Conservation (phyloP, 2,329 filamentous ascomycete species). For the Aspergillus spinulosporus region DNA sequence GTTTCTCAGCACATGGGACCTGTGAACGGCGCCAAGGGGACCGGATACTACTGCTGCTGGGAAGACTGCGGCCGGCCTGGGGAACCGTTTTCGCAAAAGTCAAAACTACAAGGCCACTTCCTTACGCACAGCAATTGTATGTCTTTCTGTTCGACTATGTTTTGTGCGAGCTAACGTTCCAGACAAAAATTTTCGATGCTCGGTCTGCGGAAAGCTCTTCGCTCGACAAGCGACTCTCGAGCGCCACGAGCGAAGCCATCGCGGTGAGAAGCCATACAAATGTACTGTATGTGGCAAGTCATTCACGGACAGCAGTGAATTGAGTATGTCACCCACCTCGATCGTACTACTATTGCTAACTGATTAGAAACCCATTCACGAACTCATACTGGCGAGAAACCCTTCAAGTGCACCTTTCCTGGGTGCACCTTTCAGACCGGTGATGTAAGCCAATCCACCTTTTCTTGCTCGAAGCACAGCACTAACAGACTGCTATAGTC, state of each 20-base stretch:
- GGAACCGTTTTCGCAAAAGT: constrained; percentile 48
- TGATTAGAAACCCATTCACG: constrained; percentile 45
- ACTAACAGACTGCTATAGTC: constrained; percentile 35
- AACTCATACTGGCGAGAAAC: constrained; percentile 46
- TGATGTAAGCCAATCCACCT: constrained; percentile 36
- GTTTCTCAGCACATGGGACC: constrained; percentile 39
- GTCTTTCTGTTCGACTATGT: constrained; percentile 2
- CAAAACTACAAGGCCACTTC: constrained; percentile 47
- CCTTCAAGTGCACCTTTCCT: constrained; percentile 45
- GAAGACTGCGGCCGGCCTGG: constrained; percentile 44
- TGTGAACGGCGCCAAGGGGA: constrained; percentile 39
- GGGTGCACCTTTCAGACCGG: constrained; percentile 47
- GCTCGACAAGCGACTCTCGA: constrained; percentile 47
- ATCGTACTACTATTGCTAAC: constrained; percentile 23
- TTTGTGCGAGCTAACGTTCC: constrained; percentile 9
- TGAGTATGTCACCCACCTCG: constrained; percentile 34
- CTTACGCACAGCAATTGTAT: constrained; percentile 48
- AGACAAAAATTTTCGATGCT: constrained; percentile 47
- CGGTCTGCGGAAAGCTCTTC: constrained; percentile 44
- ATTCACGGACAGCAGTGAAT: constrained; percentile 48
- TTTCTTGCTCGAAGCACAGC: constrained; percentile 26
- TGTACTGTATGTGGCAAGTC: constrained; percentile 44
- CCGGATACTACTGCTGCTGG: constrained; percentile 49
- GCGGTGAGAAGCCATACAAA: constrained; percentile 46
- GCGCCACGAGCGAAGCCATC: constrained; percentile 46